These are phyloP conservation scores for Leccinum uliginosum DNA, from an alignment of 768 basidiomycete genomes.

Conservation along the genomic window DNA sequence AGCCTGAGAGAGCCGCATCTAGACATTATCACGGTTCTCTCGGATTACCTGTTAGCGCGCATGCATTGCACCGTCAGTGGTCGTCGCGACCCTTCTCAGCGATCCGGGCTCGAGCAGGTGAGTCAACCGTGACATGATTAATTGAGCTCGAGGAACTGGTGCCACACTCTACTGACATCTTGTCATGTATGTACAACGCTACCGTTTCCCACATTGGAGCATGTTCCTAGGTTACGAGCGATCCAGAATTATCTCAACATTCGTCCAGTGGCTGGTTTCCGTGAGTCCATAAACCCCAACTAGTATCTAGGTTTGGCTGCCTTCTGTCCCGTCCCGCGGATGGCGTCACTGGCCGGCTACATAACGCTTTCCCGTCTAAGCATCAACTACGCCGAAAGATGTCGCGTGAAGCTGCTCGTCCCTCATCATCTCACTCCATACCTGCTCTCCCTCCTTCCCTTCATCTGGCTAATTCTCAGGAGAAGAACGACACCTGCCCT, in stretches of 20 bases:
- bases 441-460: slow-evolving; percentile 16
- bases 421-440: slow-evolving; percentile 6
- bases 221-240: slow-evolving; percentile 12
- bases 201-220: slow-evolving; percentile 9
- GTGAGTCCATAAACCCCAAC: not conserved
- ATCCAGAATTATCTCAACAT: slow-evolving; percentile 3
- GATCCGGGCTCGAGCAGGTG: not conserved
- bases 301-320: not conserved
- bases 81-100: not conserved
- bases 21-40: not conserved
- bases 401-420: slow-evolving; percentile 3
- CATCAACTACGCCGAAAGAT: slow-evolving; percentile 5
- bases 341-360: slow-evolving; percentile 1
- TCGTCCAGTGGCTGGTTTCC: not conserved
- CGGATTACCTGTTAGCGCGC: too few species aligned
- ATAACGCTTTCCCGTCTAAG: slow-evolving; percentile 1
- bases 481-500: slow-evolving; percentile 15
- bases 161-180: not conserved
- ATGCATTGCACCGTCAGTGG: not conserved
- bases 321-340: not conserved
- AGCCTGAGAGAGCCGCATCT: not conserved
- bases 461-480: slow-evolving; percentile 4
- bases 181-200: not conserved
- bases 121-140: too few species aligned
- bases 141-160: not conserved